Evolutionary conservation across 768 basidiomycete genomes (phyloP).

Genomic region (Boletus reticulatus): DNA sequence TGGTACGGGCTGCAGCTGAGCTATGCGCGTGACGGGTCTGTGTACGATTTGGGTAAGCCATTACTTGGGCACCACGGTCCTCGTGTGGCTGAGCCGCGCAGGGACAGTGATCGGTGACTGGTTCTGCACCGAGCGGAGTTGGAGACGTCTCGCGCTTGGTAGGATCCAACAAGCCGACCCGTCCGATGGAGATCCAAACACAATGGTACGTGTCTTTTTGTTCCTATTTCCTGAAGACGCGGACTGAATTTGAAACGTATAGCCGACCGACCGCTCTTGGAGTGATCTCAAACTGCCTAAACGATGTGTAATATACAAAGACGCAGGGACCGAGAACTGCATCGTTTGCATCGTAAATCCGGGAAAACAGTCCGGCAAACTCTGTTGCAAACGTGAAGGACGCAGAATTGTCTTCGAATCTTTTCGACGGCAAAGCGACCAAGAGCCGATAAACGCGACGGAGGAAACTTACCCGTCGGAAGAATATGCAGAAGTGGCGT

Average conservation of each 20-base stretch:
- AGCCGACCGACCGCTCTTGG: background rate
- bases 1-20: conserved; percentile 5
- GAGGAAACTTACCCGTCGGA: background rate
- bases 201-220: background rate
- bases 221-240: background rate
- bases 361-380: background rate
- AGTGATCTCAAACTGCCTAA: background rate
- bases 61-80: too few species aligned
- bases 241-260: background rate
- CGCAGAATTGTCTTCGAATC: background rate
- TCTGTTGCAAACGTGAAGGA: background rate
- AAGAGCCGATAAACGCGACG: background rate
- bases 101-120: background rate
- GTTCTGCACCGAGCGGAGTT: background rate
- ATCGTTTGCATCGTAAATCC: background rate
- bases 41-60: conserved; percentile 1
- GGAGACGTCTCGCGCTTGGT: conserved; percentile 3
- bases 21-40: background rate
- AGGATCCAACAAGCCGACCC: conserved; percentile 2
- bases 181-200: background rate
- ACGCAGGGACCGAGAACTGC: background rate
- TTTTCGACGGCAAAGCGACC: background rate
- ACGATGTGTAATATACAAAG: background rate
- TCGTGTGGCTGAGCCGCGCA: background rate
- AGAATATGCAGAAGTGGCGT: background rate